Percentiles rank a stretch among this genome's conserved stretches.
Evolutionary conservation across 257 asterid species (phyloP).

Genomic region (Capsicum baccatum): DNA sequence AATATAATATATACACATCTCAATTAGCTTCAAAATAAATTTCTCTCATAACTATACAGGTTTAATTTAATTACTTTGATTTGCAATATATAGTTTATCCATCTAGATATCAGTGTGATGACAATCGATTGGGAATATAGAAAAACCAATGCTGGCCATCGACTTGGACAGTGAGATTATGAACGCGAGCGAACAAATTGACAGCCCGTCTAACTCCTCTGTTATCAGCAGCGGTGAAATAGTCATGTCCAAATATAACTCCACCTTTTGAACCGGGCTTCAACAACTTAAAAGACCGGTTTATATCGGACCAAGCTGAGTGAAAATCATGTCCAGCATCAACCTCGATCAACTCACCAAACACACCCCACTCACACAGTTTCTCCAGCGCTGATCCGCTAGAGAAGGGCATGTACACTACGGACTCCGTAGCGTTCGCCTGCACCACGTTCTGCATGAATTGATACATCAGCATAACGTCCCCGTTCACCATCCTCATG

Average conservation of each 20-base stretch:
- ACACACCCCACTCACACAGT: conserved; percentile 75
- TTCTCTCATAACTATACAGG: neutral
- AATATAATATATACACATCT: neutral
- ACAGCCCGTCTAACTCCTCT: conserved; percentile 66
- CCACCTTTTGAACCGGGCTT: conserved; percentile 48
- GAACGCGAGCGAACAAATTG: conserved; percentile 52
- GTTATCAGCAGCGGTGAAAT: conserved; percentile 41
- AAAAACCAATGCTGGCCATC: conserved; percentile 71
- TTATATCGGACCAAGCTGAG: conserved; percentile 73
- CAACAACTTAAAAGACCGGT: conserved; percentile 57
- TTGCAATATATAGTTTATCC: conserved; percentile 1
- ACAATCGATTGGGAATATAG: neutral
- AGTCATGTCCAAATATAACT: conserved; percentile 68
- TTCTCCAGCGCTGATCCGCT: conserved; percentile 58
- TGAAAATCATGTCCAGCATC: conserved; percentile 78
- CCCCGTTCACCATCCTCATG: conserved; percentile 63
- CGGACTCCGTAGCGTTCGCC: conserved; percentile 45
- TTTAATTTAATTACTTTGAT: neutral
- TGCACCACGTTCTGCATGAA: conserved; percentile 67
- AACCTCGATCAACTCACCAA: conserved; percentile 63
- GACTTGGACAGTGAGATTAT: conserved; percentile 44
- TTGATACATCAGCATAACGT: conserved; percentile 57
- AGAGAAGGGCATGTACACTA: conserved; percentile 57
- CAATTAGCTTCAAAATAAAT: neutral
- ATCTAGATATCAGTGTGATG: neutral